These are phyloP conservation scores for Bisporella sp. DNA, from an alignment of 2,329 filamentous ascomycete species.

Conservation along the genomic window DNA sequence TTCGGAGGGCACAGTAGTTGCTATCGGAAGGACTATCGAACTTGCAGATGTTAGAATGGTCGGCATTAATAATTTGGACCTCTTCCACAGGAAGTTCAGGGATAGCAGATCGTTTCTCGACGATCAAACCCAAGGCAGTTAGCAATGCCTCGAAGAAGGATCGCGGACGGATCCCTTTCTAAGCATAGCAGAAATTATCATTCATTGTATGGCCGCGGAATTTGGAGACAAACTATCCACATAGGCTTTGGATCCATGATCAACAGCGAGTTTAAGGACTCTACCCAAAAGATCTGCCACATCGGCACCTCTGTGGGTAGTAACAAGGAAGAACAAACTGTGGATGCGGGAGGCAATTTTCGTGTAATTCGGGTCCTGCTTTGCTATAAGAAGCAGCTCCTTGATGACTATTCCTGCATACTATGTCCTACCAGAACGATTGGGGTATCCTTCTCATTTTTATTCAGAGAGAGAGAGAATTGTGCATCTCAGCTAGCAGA, in stretches of 20 bases:
- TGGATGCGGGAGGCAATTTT: slow-evolving; percentile 16
- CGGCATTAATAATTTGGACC: slow-evolving; percentile 23
- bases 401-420: slow-evolving; percentile 30
- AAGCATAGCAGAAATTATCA: slow-evolving; percentile 27
- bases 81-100: no score
- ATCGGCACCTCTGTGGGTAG: slow-evolving; percentile 28
- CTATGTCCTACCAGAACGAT: slow-evolving; percentile 29
- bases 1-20: slow-evolving; percentile 13
- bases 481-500: slow-evolving; percentile 22
- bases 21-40: slow-evolving; percentile 14
- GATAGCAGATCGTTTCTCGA: no score
- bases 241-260: no score
- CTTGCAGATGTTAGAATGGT: slow-evolving; percentile 28
- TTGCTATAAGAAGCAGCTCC: slow-evolving; percentile 24
- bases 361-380: slow-evolving; percentile 8
- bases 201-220: slow-evolving; percentile 28
- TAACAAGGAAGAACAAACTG: slow-evolving; percentile 26
- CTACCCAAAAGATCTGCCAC: slow-evolving; percentile 17
- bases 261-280: slow-evolving; percentile 5
- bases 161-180: slow-evolving; percentile 23
- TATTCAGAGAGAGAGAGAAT: slow-evolving; percentile 15
- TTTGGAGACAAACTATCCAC: no score
- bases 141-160: slow-evolving; percentile 31
- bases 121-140: no score
- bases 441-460: slow-evolving; percentile 15